phyloP scores from a whole-genome alignment of 768 basidiomycete genomes.

The Mycena chlorophos region DNA sequence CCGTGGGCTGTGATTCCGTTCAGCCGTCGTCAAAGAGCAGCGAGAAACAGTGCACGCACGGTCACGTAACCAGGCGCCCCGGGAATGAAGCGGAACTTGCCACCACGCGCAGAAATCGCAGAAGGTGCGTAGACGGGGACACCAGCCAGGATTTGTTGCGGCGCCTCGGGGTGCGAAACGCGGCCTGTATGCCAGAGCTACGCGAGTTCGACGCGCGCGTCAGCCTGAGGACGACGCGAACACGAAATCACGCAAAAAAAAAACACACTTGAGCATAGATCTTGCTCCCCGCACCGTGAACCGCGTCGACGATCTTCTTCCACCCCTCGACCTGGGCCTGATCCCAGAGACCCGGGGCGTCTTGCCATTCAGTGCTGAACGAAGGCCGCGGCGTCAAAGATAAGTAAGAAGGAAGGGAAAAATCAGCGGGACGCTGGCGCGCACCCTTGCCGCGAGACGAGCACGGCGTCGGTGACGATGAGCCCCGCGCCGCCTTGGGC shows the following conservation, averaged over 20 bases:
- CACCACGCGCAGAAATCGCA: slow-evolving; percentile 20
- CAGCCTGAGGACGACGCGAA: too few relatives aligned
- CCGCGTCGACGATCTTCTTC: slow-evolving; percentile 34
- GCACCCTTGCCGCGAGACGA: slow-evolving; percentile 35
- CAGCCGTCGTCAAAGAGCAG: slow-evolving; percentile 5
- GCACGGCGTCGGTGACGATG: slow-evolving; percentile 33
- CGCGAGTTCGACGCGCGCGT: too few relatives aligned
- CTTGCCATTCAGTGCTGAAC: slow-evolving; percentile 32
- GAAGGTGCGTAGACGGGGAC: not conserved
- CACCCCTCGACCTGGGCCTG: slow-evolving; percentile 27
- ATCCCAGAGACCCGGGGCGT: slow-evolving; percentile 26
- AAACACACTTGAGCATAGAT: slow-evolving; percentile 29
- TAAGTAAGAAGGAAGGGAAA: too few relatives aligned
- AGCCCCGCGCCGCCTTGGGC: slow-evolving; percentile 38
- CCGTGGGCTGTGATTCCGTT: slow-evolving; percentile 23
- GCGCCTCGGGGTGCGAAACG: not conserved
- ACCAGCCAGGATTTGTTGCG: not conserved
- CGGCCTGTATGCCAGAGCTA: too few relatives aligned
- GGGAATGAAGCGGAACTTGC: slow-evolving; percentile 26
- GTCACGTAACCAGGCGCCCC: slow-evolving; percentile 28
- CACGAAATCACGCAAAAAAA: too few relatives aligned
- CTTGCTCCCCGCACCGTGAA: slow-evolving; percentile 29
- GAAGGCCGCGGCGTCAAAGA: too few relatives aligned
- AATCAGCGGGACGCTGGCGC: too few relatives aligned
- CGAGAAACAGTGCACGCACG: not conserved